A percentile compares a stretch with the other conserved stretches of the same genome.
Conservation (phyloP, 148 eudicot species). For the Camellia japonica region DNA sequence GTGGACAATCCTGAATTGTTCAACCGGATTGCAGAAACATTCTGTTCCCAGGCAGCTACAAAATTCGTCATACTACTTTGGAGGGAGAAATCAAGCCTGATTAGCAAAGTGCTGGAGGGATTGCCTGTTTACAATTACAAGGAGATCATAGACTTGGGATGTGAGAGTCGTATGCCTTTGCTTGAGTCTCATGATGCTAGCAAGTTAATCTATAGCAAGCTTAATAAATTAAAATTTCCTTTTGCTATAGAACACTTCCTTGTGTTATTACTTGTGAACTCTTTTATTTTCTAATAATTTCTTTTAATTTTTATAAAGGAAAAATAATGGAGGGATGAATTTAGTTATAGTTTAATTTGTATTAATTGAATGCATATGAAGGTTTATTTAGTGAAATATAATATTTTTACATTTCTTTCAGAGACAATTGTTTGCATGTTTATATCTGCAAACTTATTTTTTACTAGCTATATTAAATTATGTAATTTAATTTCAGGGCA, state of each 20-base stretch:
- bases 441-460: background rate
- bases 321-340: background rate
- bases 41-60: conserved; percentile 44
- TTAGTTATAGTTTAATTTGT: background rate
- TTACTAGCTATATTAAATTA: background rate
- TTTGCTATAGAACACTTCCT: background rate
- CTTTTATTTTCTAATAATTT: background rate
- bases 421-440: background rate
- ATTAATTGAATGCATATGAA: background rate
- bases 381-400: background rate
- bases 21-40: conserved; percentile 54
- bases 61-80: conserved; percentile 79
- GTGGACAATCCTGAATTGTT: conserved; percentile 79
- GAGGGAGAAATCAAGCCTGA: conserved; percentile 76
- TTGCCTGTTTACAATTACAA: conserved; percentile 54
- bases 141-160: conserved; percentile 73
- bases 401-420: background rate
- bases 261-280: background rate
- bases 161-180: conserved; percentile 54
- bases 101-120: conserved; percentile 30
- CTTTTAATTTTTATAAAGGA: too few relatives aligned
- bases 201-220: conserved; percentile 39
- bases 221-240: background rate
- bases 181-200: conserved; percentile 64
- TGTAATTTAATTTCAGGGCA: too few relatives aligned